Percentiles rank a stretch among this genome's conserved stretches.
These are phyloP conservation scores for Adansonia rubrostipa DNA, from an alignment of 441 rosid genomes.

Conservation along the genomic window DNA sequence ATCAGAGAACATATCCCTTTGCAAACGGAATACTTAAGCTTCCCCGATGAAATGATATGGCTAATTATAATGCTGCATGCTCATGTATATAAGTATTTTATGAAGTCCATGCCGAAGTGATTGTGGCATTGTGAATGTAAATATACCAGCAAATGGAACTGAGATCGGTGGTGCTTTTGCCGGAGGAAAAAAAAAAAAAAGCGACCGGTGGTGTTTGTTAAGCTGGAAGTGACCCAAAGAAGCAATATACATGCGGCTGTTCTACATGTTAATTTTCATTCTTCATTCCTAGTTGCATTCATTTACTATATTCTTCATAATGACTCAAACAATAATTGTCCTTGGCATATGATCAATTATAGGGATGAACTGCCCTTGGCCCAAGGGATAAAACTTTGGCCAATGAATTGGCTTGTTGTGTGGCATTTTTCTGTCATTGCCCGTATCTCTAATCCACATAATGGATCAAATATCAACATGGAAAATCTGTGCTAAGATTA, in stretches of 20 bases:
- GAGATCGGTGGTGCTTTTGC: conserved; percentile 97
- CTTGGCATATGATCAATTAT: conserved; percentile 72
- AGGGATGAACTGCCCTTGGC: conserved; percentile 86
- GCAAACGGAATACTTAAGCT: background rate
- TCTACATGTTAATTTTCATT: conserved; percentile 67
- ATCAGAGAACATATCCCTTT: too few species aligned
- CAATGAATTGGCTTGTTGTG: conserved; percentile 29
- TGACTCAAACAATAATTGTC: background rate
- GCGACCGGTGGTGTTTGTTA: background rate
- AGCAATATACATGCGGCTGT: conserved; percentile 90
- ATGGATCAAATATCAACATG: background rate
- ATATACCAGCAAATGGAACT: conserved; percentile 89
- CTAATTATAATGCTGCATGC: conserved; percentile 29
- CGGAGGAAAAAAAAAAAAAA: conserved; percentile 71
- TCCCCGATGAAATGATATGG: background rate
- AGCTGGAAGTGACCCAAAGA: conserved; percentile 98
- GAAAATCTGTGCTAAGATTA: background rate
- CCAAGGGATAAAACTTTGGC: conserved; percentile 90
- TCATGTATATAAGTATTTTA: conserved; percentile 35
- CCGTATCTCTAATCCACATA: background rate
- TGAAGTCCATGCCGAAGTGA: conserved; percentile 47
- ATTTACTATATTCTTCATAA: background rate
- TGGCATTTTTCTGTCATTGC: background rate
- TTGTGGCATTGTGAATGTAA: conserved; percentile 89
- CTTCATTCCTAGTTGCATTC: background rate